These are phyloP conservation scores for Colletotrichum cordylinicola DNA, from an alignment of 2,329 filamentous ascomycete species.

Conservation along the genomic window DNA sequence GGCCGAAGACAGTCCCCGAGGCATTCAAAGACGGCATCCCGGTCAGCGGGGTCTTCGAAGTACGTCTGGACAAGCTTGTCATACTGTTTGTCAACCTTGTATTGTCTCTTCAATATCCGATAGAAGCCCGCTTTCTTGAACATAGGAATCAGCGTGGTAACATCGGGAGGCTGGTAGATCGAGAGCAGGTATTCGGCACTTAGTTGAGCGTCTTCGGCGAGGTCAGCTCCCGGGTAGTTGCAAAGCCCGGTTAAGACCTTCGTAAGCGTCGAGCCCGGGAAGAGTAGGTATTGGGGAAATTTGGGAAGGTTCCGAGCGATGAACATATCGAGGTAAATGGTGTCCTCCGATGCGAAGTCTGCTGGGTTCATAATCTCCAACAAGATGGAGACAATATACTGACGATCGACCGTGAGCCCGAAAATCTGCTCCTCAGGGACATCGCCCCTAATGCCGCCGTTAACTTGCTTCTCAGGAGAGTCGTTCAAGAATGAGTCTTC, in stretches of 20 bases:
- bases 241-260: constrained; percentile 84
- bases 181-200: constrained; percentile 95
- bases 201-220: constrained; percentile 94
- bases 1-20: constrained; percentile 76
- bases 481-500: constrained; percentile 94
- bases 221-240: constrained; percentile 78
- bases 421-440: constrained; percentile 71
- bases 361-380: constrained; percentile 85
- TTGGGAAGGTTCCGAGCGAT: constrained; percentile 95
- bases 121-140: constrained; percentile 86
- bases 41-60: constrained; percentile 84
- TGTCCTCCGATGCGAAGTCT: constrained; percentile 80
- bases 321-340: constrained; percentile 98
- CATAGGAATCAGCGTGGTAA: constrained; percentile 75
- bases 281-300: constrained; percentile 92
- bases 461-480: constrained; percentile 66
- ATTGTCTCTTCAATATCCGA: constrained; percentile 89
- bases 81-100: constrained; percentile 80
- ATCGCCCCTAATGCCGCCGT: constrained; percentile 55
- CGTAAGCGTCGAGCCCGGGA: constrained; percentile 85
- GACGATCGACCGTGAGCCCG: constrained; percentile 79
- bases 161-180: constrained; percentile 87
- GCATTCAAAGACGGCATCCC: constrained; percentile 77
- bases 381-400: constrained; percentile 90
- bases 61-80: constrained; percentile 79